Percentiles rank a stretch among this genome's conserved stretches.
These are phyloP conservation scores for Oidiodendron maius DNA, from an alignment of 495 filamentous ascomycete genomes.

Conservation along the genomic window DNA sequence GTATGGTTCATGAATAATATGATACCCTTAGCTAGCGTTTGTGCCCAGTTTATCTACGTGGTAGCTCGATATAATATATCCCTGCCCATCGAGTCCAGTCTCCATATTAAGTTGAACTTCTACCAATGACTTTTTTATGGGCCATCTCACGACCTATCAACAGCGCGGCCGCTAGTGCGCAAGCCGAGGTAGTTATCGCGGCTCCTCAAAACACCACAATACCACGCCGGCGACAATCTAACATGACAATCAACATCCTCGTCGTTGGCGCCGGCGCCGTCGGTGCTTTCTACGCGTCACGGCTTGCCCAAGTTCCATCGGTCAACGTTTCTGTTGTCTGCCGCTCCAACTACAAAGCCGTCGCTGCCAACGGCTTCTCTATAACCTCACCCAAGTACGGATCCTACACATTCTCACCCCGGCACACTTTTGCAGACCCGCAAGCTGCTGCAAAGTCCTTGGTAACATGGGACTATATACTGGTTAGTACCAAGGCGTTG, in stretches of 20 bases:
- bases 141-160: not conserved
- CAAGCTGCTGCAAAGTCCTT: constrained; percentile 24
- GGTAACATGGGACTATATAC: constrained; percentile 44
- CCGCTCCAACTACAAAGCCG: constrained; percentile 31
- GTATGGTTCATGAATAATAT: not conserved
- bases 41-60: no score
- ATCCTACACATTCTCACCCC: constrained; percentile 27
- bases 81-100: no score
- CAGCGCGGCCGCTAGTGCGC: not conserved
- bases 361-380: constrained; percentile 22
- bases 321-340: constrained; percentile 29
- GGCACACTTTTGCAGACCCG: constrained; percentile 34
- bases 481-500: constrained; percentile 47
- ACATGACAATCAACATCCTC: constrained; percentile 25
- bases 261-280: constrained; percentile 34
- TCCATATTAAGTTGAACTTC: no score
- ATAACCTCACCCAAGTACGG: constrained; percentile 32
- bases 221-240: not conserved
- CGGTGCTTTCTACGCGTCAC: constrained; percentile 34
- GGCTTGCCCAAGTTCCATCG: constrained; percentile 25
- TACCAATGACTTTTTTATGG: not conserved
- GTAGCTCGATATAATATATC: no score
- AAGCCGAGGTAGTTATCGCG: not conserved
- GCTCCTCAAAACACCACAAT: not conserved
- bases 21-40: not conserved